Percentiles rank a stretch among this genome's conserved stretches.
These are phyloP conservation scores for Botrytis fabae DNA, from an alignment of 2,329 filamentous ascomycete genomes.

Conservation along the genomic window DNA sequence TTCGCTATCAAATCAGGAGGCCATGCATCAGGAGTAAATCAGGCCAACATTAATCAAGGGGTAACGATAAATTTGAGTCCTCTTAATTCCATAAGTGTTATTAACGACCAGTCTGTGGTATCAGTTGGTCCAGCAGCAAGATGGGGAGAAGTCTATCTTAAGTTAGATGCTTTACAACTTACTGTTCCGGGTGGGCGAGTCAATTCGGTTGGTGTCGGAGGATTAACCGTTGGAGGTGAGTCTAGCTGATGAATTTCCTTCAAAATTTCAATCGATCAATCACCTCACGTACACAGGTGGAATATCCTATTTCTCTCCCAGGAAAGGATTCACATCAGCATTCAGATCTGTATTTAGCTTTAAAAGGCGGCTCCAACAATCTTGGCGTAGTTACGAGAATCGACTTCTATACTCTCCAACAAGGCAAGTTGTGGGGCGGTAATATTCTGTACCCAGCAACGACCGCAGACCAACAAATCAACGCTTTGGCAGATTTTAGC, in stretches of 20 bases:
- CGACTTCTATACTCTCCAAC: constrained; percentile 31
- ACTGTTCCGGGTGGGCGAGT: constrained; percentile 3
- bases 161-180: background rate
- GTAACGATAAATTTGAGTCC: constrained; percentile 10
- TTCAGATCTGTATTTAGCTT: constrained; percentile 52
- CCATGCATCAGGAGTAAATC: background rate
- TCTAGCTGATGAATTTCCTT: background rate
- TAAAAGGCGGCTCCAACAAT: constrained; percentile 58
- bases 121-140: background rate
- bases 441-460: constrained; percentile 15
- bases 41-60: constrained; percentile 7
- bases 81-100: background rate
- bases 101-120: background rate
- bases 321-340: constrained; percentile 51
- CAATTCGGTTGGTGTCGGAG: constrained; percentile 24
- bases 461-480: background rate
- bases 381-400: constrained; percentile 53
- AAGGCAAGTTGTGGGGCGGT: constrained; percentile 25
- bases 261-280: no score
- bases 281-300: constrained; percentile 26
- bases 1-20: constrained; percentile 12
- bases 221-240: constrained; percentile 11
- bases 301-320: constrained; percentile 31
- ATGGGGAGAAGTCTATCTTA: constrained; percentile 16
- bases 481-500: constrained; percentile 8